A percentile compares a stretch with the other conserved stretches of the same genome.
These are phyloP conservation scores for Tulasnella sp. DNA, from an alignment of 768 basidiomycete genomes.

Conservation along the genomic window DNA sequence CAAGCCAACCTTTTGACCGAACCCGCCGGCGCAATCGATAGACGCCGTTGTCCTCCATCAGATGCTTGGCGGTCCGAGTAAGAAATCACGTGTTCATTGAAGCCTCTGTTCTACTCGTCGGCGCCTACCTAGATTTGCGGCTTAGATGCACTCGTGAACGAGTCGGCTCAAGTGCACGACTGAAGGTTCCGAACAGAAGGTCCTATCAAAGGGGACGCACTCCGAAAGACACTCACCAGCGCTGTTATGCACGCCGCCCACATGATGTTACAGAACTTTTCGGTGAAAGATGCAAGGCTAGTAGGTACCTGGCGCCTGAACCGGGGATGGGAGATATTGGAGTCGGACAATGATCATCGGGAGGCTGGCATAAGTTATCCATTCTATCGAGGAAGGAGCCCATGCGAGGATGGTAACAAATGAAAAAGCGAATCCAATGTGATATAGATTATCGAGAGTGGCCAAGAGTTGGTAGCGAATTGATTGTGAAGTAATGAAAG, in stretches of 20 bases:
- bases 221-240: too few species aligned
- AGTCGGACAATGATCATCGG: not conserved
- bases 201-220: too few species aligned
- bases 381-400: not conserved
- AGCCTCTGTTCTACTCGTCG: not conserved
- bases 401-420: not conserved
- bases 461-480: not conserved
- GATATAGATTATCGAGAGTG: not conserved
- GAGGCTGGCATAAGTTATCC: not conserved
- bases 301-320: not conserved
- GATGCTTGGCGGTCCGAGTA: not conserved
- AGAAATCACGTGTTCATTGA: not conserved
- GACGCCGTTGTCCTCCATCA: not conserved
- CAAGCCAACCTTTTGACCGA: not conserved
- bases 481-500: not conserved
- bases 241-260: too few species aligned
- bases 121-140: not conserved
- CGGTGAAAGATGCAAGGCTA: too few species aligned
- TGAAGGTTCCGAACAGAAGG: not conserved
- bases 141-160: not conserved
- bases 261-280: too few species aligned
- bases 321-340: not conserved
- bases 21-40: not conserved
- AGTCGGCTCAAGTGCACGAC: not conserved
- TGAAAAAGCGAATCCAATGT: not conserved